Base-by-base conservation (phyloP, 1,284 basidiomycete species). In the Cryptococcus deneoformans region DNA sequence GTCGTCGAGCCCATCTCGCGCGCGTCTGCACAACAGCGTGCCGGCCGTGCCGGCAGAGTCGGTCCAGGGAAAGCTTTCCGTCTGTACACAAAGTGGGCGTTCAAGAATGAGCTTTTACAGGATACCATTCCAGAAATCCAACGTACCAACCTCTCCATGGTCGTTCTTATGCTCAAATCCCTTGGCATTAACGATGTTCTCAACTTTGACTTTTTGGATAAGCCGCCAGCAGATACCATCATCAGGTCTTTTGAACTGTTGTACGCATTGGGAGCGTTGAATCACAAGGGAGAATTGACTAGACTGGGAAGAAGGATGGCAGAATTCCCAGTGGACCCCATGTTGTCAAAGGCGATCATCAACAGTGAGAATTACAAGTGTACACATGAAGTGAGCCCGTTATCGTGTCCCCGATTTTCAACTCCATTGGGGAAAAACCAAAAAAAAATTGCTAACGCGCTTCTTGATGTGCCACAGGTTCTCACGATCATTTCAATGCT, bases 401-500 rank as follows among this genome's bases (percentile, higher is more conserved):
- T 24, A 6, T 29, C 14, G 20, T 24, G 46, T 6, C 6, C 20
- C 20, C 20, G 20, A 20, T 43, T 6, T 1, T 44, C 43, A 10
- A 8, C 8, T 24, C 9, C 14, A 8, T 47, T 24, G 46, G n/a
- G n/a, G n/a, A n/a, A 20, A 20, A 20, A 20, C 20, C 20, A 20
- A 20, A 16, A 8, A 20, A 20, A 16, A 8, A 29, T 35, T 10
- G 10, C n/a, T 42, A 42, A n/a, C 40, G n/a, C n/a, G 8, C 46
- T 24, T 24, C 6, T 29, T 47, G 20, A 47, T 24, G 34, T 14
- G 5, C 34, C 29, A 20, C 61, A 90, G 89, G 86, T 97, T 14
- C 82, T 99, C 47, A 96, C 94, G 2, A 98, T 99, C 68, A 95
- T 99, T 49, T 86, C 93, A 0, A 99, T 99, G 96, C 83, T 99